phyloP scores from a whole-genome alignment of 192 early-diverging fungal species.

The Chytriomyces sp. region DNA sequence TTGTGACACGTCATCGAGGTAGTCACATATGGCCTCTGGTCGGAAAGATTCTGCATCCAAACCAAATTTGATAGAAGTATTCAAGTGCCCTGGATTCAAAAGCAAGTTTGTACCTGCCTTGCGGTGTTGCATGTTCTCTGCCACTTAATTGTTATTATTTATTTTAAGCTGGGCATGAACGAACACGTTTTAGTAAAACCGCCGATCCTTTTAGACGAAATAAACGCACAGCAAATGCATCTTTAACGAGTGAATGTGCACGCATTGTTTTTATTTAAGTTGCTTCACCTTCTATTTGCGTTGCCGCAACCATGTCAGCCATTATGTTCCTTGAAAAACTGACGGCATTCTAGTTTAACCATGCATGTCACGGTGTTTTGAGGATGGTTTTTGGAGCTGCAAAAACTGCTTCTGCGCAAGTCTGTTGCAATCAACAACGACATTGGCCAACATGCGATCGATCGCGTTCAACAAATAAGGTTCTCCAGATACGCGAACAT shows the following conservation, averaged over 20 bases:
- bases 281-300: too few relatives aligned
- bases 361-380: too few relatives aligned
- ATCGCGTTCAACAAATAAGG: background rate
- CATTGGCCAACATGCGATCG: too few relatives aligned
- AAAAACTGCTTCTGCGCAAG: too few relatives aligned
- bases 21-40: background rate
- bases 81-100: background rate
- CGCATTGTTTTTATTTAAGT: background rate
- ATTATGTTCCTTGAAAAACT: too few relatives aligned
- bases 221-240: background rate
- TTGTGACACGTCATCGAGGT: too few relatives aligned
- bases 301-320: too few relatives aligned
- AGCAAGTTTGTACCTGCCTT: background rate
- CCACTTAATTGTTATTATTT: background rate
- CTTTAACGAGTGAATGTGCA: background rate
- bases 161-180: background rate
- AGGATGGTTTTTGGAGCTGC: too few relatives aligned
- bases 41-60: background rate
- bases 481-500: too few relatives aligned
- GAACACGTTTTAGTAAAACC: conserved; percentile 15
- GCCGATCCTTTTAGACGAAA: background rate
- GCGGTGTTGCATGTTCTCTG: background rate
- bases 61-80: background rate
- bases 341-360: too few relatives aligned
- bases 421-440: too few relatives aligned